phyloP scores from a whole-genome alignment of 2,329 filamentous ascomycete species.

The Xylariaceae sp. region DNA sequence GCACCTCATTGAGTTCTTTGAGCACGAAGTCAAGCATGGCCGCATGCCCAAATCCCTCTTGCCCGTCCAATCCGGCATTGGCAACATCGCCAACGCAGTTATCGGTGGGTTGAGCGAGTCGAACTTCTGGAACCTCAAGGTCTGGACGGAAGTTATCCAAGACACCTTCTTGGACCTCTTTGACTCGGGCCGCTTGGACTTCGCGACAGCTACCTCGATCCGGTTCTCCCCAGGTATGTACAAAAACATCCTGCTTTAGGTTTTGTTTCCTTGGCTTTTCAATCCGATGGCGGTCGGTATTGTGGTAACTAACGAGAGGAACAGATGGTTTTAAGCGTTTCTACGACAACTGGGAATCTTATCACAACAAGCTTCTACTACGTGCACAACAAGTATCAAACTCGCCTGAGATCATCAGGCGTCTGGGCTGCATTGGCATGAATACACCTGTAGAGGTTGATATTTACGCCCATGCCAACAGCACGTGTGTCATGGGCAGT shows the following conservation, averaged over 20 bases:
- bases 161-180: conserved; percentile 92
- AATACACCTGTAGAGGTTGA: conserved; percentile 93
- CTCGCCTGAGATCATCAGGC: conserved; percentile 83
- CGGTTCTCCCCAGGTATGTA: conserved; percentile 92
- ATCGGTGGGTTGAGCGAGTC: conserved; percentile 77
- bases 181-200: conserved; percentile 81
- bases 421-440: conserved; percentile 87
- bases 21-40: conserved; percentile 77
- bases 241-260: too few species aligned
- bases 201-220: conserved; percentile 84
- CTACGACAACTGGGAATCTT: conserved; percentile 79
- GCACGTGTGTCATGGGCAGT: conserved; percentile 81
- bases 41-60: conserved; percentile 73
- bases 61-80: conserved; percentile 82
- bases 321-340: conserved; percentile 86
- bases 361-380: conserved; percentile 77
- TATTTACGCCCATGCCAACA: conserved; percentile 92
- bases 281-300: too few species aligned
- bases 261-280: too few species aligned
- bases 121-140: conserved; percentile 82
- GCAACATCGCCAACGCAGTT: conserved; percentile 91
- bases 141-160: conserved; percentile 92
- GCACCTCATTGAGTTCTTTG: conserved; percentile 77
- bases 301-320: too few species aligned
- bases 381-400: conserved; percentile 87